Conservation (phyloP, 164 flowering plant species). For the Brasenia schreberi region DNA sequence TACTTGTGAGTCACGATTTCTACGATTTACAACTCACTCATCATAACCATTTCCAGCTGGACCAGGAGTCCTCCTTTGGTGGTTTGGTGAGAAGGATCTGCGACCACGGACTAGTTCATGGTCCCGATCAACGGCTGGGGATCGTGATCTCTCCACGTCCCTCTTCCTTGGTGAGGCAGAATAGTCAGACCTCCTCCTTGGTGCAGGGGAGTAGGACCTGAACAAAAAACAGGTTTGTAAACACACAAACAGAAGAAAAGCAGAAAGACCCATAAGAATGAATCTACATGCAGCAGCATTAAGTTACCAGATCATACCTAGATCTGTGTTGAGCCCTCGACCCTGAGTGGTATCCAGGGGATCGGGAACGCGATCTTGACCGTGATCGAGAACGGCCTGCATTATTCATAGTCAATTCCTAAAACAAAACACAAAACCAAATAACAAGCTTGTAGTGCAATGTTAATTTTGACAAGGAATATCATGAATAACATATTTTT, state of each 20-base stretch:
- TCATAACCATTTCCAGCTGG: slow-evolving; percentile 30
- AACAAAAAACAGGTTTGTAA: background rate
- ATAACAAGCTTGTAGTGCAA: no score
- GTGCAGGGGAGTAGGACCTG: slow-evolving; percentile 67
- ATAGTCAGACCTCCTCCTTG: slow-evolving; percentile 36
- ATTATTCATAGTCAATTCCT: background rate
- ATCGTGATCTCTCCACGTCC: slow-evolving; percentile 30
- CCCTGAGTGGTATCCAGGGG: slow-evolving; percentile 49
- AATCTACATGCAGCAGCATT: no score
- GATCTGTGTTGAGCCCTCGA: slow-evolving; percentile 57
- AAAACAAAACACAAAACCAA: no score
- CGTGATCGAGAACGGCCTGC: slow-evolving; percentile 66
- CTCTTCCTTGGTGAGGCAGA: slow-evolving; percentile 53
- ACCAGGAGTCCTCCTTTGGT: slow-evolving; percentile 21
- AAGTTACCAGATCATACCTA: slow-evolving; percentile 28
- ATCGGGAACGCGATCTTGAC: slow-evolving; percentile 50
- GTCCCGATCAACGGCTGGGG: slow-evolving; percentile 36
- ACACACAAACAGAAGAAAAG: background rate
- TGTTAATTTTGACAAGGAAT: no score
- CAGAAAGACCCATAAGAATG: background rate
- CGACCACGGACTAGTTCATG: slow-evolving; percentile 13
- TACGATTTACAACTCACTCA: slow-evolving; percentile 20
- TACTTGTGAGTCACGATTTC: background rate
- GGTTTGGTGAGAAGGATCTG: slow-evolving; percentile 44
- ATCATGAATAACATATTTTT: no score